These are phyloP conservation scores for Fallopia convolvulus DNA, from an alignment of 148 eudicot genomes.

Conservation along the genomic window DNA sequence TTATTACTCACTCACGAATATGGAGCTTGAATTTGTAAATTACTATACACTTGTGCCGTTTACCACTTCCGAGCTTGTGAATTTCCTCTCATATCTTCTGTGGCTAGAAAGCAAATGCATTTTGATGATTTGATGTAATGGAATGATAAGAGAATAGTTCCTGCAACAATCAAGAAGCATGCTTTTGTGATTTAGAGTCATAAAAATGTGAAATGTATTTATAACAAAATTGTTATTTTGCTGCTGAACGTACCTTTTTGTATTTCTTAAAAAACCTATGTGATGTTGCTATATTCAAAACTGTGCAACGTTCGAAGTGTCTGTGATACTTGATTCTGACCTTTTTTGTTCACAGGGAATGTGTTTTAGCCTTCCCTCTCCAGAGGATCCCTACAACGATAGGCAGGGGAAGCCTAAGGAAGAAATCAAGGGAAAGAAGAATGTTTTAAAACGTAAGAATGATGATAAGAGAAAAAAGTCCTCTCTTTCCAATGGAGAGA, in stretches of 20 bases:
- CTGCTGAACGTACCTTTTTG: background rate
- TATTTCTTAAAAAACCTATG: background rate
- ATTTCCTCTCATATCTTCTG: background rate
- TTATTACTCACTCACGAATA: background rate
- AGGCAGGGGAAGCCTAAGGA: conserved; percentile 30
- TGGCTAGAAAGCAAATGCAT: background rate
- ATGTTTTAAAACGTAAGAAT: conserved; percentile 14
- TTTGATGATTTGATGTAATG: background rate
- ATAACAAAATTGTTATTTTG: background rate
- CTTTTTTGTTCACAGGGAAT: conserved; percentile 49
- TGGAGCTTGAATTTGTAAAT: background rate
- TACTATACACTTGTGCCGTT: background rate
- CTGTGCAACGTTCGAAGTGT: background rate
- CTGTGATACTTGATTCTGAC: background rate
- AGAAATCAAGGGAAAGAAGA: conserved; percentile 32
- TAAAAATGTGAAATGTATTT: background rate
- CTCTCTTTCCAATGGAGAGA: conserved; percentile 9
- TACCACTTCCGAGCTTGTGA: background rate
- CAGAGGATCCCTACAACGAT: conserved; percentile 79
- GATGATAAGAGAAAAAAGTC: conserved; percentile 17
- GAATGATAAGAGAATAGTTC: background rate
- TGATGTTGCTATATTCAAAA: background rate
- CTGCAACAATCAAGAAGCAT: background rate
- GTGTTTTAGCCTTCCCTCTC: conserved; percentile 91
- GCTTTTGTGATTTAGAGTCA: background rate